Evolutionary conservation across 176 grass and related monocot genomes (phyloP), one percentile per base, ranked within the genome.

Genomic region (Musa itinerans): DNA sequence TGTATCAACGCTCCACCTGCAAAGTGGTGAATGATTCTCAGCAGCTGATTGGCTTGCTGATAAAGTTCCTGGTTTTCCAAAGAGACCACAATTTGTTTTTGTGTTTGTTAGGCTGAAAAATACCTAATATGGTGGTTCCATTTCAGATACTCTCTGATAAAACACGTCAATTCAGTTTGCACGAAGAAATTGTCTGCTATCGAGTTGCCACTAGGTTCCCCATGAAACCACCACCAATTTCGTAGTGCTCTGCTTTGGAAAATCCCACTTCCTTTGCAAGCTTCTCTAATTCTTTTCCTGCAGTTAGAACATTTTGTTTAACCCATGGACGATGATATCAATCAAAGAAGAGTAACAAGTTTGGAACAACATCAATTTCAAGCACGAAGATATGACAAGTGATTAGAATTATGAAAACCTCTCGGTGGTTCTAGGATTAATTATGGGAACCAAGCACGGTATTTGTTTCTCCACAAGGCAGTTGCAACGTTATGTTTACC

Each of bases 161-260:
- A 43, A 43, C 4, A 43, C 0, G 34, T 43, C 34, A 43, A 43
- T 49, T 49, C 13, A 58, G 57, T 24, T 24, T 16, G 65, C 22
- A 73, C 10, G 2, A 24, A 74, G 22, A 53, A 19, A 25, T 53
- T 55, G 9, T 27, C 20, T 26, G 29, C 86, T 83, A 91, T 24
- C 86, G 69, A 56, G 80, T 89, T 22, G 75, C 86, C 0, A 98
- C 90, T 14, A 98, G 81, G 58, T 89, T 85, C 0, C 94, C 90
- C 90, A 98, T 93, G 65, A 98, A 84, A 6, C 95, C 88, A 52
- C 88, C 90, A 72, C 80, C 86, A 78, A 93, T 84, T 85, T 98
- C 95, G 10, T 89, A 91, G 78, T 93, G 86, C 73, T 76, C 89
- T 5, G 82, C 82, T 43, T 68, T 74, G 68, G 88, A 91, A 89